Conservation (phyloP, 2,329 filamentous ascomycete species). For the Penicillium fuscoglaucum region DNA sequence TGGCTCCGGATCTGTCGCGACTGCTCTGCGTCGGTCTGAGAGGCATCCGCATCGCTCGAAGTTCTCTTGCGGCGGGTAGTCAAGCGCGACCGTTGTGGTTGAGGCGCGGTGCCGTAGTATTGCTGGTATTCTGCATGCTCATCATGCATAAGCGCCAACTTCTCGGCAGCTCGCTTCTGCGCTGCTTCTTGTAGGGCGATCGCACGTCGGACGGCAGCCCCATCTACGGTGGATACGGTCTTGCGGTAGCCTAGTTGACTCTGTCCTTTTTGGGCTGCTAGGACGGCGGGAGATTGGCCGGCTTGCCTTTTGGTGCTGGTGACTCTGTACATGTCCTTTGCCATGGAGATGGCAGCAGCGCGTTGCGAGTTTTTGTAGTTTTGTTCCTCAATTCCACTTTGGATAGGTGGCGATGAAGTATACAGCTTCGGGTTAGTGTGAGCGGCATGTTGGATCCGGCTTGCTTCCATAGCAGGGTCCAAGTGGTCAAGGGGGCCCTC, state of each 20-base stretch:
- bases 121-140: constrained; percentile 69
- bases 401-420: constrained; percentile 71
- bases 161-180: constrained; percentile 80
- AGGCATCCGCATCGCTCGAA: constrained; percentile 63
- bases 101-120: constrained; percentile 68
- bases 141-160: constrained; percentile 75
- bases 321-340: constrained; percentile 75
- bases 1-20: constrained; percentile 73
- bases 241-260: constrained; percentile 36
- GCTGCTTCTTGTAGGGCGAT: constrained; percentile 75
- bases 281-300: constrained; percentile 21
- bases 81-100: constrained; percentile 49
- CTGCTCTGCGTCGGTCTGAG: constrained; percentile 64
- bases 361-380: constrained; percentile 70
- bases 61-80: constrained; percentile 62
- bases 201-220: constrained; percentile 25
- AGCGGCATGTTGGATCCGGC: constrained; percentile 63
- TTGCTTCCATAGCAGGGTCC: constrained; percentile 52
- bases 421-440: constrained; percentile 75
- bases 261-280: constrained; percentile 37
- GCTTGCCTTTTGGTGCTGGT: constrained; percentile 46
- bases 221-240: constrained; percentile 29
- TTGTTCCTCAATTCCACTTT: constrained; percentile 71
- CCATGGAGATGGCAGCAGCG: constrained; percentile 86
- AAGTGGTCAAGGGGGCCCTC: constrained; percentile 51